phyloP scores from a whole-genome alignment of 1,284 basidiomycete species.

The Entoloma clypeatum region DNA sequence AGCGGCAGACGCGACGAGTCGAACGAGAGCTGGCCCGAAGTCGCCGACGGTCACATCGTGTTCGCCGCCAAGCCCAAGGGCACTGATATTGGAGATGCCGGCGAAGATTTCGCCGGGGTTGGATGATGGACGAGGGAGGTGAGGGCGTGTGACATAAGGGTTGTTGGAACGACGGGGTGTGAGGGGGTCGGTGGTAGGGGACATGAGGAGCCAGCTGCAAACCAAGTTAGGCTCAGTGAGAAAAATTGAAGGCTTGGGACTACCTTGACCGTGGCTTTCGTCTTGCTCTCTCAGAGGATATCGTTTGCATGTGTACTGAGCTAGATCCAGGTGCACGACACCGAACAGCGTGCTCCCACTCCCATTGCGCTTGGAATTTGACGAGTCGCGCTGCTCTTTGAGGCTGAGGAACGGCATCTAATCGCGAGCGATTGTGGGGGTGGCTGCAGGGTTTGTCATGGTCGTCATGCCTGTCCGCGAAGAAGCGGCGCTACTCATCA shows the following conservation, averaged over 20 bases:
- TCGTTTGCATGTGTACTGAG: conserved; percentile 72
- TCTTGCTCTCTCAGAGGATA: conserved; percentile 71
- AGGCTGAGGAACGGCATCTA: conserved; percentile 54
- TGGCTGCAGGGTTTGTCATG: conserved; percentile 3
- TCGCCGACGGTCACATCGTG: conserved; percentile 37
- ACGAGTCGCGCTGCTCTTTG: conserved; percentile 53
- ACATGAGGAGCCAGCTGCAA: conserved; percentile 35
- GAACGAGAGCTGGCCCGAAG: conserved; percentile 31
- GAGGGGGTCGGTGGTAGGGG: neutral
- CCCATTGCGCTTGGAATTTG: conserved; percentile 5
- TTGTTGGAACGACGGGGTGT: neutral
- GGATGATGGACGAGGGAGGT: conserved; percentile 39
- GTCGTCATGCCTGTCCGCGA: conserved; percentile 10
- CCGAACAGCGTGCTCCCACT: conserved; percentile 52
- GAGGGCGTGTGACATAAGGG: too few relatives aligned
- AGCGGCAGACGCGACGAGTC: conserved; percentile 46
- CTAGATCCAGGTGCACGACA: conserved; percentile 64
- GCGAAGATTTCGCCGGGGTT: conserved; percentile 66
- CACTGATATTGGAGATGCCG: conserved; percentile 56
- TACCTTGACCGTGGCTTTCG: conserved; percentile 74
- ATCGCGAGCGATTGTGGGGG: conserved; percentile 43
- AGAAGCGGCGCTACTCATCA: neutral
- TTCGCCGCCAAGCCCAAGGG: conserved; percentile 25
- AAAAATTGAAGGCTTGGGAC: neutral
- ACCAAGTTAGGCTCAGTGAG: conserved; percentile 4